These are phyloP conservation scores for Tylopilus balloui DNA, from an alignment of 768 basidiomycete genomes.

Conservation along the genomic window DNA sequence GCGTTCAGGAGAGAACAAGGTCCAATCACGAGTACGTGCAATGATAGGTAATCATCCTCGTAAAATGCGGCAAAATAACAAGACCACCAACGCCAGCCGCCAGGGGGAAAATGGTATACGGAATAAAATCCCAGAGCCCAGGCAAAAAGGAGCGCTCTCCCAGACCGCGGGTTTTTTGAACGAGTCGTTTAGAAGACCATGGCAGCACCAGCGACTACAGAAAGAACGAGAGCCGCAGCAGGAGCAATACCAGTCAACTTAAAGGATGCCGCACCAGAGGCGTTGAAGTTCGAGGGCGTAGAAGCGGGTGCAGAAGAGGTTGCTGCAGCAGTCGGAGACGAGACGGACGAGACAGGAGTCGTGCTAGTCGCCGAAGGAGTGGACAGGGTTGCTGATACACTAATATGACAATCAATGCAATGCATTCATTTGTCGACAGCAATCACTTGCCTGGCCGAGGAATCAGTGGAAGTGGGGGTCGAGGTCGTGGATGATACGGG, in stretches of 20 bases:
- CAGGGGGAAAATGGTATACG: slow-evolving; percentile 16
- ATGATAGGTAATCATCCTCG: slow-evolving; percentile 8
- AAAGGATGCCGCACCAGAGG: slow-evolving; percentile 28
- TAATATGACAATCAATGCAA: not conserved
- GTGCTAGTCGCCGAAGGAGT: slow-evolving; percentile 4
- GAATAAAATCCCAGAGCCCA: not conserved
- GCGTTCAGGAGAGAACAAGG: slow-evolving; percentile 14
- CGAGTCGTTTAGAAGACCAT: slow-evolving; percentile 39
- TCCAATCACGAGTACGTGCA: slow-evolving; percentile 15
- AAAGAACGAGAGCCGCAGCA: slow-evolving; percentile 36
- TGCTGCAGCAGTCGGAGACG: not conserved
- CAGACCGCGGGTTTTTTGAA: not conserved
- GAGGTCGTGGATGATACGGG: slow-evolving; percentile 15
- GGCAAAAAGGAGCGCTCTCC: not conserved
- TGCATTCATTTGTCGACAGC: fast-evolving
- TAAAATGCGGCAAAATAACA: slow-evolving; percentile 14
- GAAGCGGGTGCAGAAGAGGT: slow-evolving; percentile 18
- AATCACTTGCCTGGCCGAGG: slow-evolving; percentile 9
- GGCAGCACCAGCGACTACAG: slow-evolving; percentile 46
- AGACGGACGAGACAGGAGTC: slow-evolving; percentile 1
- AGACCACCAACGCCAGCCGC: slow-evolving; percentile 6
- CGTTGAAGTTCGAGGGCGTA: slow-evolving; percentile 19
- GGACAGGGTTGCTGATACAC: not conserved
- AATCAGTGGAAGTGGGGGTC: not conserved
- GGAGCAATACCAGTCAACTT: slow-evolving; percentile 33